A percentile compares a stretch with the other conserved stretches of the same genome.
These are phyloP conservation scores for Graphilbum fragrans DNA, from an alignment of 2,329 filamentous ascomycete species.

Conservation along the genomic window DNA sequence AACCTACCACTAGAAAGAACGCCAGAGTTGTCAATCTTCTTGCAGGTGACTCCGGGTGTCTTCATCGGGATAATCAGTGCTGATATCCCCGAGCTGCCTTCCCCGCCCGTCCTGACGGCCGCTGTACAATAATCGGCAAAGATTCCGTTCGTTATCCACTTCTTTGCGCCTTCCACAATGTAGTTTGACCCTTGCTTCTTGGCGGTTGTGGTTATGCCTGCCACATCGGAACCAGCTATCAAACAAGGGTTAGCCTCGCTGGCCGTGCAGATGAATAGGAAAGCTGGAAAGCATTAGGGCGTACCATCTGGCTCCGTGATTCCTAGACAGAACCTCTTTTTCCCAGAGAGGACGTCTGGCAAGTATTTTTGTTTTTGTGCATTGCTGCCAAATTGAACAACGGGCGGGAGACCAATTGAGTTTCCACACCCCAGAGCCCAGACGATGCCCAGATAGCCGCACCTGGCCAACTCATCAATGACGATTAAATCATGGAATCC, in stretches of 20 bases:
- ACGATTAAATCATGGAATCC: slow-evolving; percentile 76
- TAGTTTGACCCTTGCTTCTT: slow-evolving; percentile 53
- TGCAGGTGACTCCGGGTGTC: slow-evolving; percentile 62
- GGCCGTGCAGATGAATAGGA: no score
- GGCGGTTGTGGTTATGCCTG: slow-evolving; percentile 59
- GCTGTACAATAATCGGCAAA: slow-evolving; percentile 58
- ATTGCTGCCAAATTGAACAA: slow-evolving; percentile 4
- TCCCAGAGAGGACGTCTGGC: slow-evolving; percentile 42
- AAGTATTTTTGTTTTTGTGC: slow-evolving; percentile 4
- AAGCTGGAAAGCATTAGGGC: neutral
- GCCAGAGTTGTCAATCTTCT: slow-evolving; percentile 51
- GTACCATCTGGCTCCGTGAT: slow-evolving; percentile 70
- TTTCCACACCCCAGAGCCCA: slow-evolving; percentile 20
- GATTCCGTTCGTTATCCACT: slow-evolving; percentile 68
- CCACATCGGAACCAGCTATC: slow-evolving; percentile 57
- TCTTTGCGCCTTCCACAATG: slow-evolving; percentile 64
- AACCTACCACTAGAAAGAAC: slow-evolving; percentile 31
- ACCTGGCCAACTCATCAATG: slow-evolving; percentile 56
- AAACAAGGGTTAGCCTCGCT: slow-evolving; percentile 1
- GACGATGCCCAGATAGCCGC: slow-evolving; percentile 18
- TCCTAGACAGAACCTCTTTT: slow-evolving; percentile 78
- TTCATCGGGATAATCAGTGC: slow-evolving; percentile 61
- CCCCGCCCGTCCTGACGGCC: slow-evolving; percentile 62
- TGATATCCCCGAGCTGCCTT: slow-evolving; percentile 63
- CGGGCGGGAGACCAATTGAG: slow-evolving; percentile 15